Percentiles rank a stretch among this genome's conserved stretches.
Evolutionary conservation across 768 basidiomycete genomes (phyloP).

Genomic region (Boletus patriciae): DNA sequence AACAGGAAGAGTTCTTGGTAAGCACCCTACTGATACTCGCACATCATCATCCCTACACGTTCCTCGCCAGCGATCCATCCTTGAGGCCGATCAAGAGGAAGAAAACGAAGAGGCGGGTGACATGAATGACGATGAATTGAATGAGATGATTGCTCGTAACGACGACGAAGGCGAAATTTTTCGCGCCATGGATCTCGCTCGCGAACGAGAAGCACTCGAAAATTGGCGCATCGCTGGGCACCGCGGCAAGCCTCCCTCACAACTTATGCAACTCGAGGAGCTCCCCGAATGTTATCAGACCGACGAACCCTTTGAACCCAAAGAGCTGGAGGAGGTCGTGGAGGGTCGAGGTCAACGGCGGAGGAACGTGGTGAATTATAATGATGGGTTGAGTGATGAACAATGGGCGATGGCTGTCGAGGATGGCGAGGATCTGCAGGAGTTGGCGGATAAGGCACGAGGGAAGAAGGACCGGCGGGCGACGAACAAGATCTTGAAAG

Average conservation of each 20-base stretch:
- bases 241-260: constrained; percentile 72
- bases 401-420: constrained; percentile 88
- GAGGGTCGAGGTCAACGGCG: constrained; percentile 86
- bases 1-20: constrained; percentile 94
- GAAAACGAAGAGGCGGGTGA: constrained; percentile 88
- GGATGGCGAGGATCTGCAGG: constrained; percentile 78
- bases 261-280: constrained; percentile 84
- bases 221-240: constrained; percentile 73
- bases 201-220: constrained; percentile 65
- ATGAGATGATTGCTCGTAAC: constrained; percentile 83
- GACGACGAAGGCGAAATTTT: constrained; percentile 80
- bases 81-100: constrained; percentile 88
- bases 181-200: constrained; percentile 77
- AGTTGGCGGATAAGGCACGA: constrained; percentile 62
- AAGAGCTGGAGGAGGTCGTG: constrained; percentile 46
- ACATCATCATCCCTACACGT: constrained; percentile 1
- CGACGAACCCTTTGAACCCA: constrained; percentile 77
- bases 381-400: constrained; percentile 91
- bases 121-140: constrained; percentile 94
- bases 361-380: constrained; percentile 85
- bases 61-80: constrained; percentile 69
- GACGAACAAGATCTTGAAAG: constrained; percentile 57
- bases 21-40: constrained; percentile 22
- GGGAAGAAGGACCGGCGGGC: constrained; percentile 66
- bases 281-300: constrained; percentile 89